Evolutionary conservation across 1,139 yeast genomes (phyloP).

Genomic region (Saccharomyces uvarum): DNA sequence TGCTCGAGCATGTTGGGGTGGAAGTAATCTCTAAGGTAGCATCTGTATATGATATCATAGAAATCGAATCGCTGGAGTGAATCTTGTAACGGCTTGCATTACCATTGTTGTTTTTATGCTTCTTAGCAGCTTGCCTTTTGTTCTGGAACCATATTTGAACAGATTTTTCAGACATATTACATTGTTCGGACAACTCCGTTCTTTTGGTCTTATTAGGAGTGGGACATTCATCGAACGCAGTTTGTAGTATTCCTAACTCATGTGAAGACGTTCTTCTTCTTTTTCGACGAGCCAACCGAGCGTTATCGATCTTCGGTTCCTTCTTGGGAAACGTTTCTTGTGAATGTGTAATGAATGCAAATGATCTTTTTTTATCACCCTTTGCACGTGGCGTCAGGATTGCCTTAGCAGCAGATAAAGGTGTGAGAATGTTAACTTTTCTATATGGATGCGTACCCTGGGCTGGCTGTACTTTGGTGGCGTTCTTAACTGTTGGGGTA

Average conservation of each 20-base stretch:
- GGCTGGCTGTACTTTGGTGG: neutral
- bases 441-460: slow-evolving; percentile 4
- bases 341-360: slow-evolving; percentile 88
- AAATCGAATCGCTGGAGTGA: neutral
- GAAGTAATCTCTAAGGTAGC: neutral
- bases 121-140: slow-evolving; percentile 73
- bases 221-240: slow-evolving; percentile 65
- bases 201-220: slow-evolving; percentile 79
- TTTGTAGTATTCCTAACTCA: slow-evolving; percentile 72
- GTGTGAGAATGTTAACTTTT: slow-evolving; percentile 20
- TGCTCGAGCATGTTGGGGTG: neutral
- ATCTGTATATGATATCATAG: neutral
- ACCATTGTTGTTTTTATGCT: neutral
- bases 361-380: slow-evolving; percentile 39
- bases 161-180: slow-evolving; percentile 92
- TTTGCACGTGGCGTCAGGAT: slow-evolving; percentile 20
- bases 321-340: slow-evolving; percentile 77
- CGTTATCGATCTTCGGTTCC: slow-evolving; percentile 82
- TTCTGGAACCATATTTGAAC: slow-evolving; percentile 98
- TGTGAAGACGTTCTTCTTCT: slow-evolving; percentile 90
- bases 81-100: neutral
- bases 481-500: neutral
- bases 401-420: slow-evolving; percentile 25
- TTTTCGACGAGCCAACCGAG: slow-evolving; percentile 83
- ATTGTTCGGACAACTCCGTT: slow-evolving; percentile 64